phyloP scores from a whole-genome alignment of 2,329 filamentous ascomycete species.

The Colletotrichum gigasporum region DNA sequence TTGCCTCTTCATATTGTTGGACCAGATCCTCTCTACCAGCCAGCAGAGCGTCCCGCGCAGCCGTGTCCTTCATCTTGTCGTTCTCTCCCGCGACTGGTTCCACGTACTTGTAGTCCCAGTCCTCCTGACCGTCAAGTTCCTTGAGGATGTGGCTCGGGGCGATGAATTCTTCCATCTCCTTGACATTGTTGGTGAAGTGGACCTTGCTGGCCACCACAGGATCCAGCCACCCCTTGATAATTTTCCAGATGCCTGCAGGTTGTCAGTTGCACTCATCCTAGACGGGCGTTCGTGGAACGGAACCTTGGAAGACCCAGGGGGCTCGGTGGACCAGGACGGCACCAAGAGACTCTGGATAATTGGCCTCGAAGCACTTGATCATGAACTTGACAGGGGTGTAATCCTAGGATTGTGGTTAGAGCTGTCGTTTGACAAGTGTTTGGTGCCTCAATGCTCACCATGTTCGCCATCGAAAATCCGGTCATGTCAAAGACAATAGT shows the following conservation, averaged over 20 bases:
- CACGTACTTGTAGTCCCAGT: conserved; percentile 84
- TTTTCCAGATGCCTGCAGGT: conserved; percentile 85
- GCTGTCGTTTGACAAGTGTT: neutral
- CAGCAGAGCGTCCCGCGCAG: conserved; percentile 70
- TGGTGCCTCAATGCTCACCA: conserved; percentile 63
- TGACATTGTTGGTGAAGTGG: conserved; percentile 85
- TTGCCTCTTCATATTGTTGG: conserved; percentile 77
- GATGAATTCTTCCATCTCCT: conserved; percentile 84
- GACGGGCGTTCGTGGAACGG: conserved; percentile 39
- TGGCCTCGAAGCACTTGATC: conserved; percentile 99
- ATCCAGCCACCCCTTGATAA: conserved; percentile 96
- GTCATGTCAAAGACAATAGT: conserved; percentile 97
- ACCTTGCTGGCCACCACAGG: conserved; percentile 95
- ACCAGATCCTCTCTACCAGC: conserved; percentile 72
- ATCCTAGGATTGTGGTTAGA: conserved; percentile 63
- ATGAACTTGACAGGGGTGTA: conserved; percentile 98
- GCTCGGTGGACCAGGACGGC: conserved; percentile 93
- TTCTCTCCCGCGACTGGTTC: conserved; percentile 85
- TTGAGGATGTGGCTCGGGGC: conserved; percentile 75
- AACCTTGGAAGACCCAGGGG: conserved; percentile 95
- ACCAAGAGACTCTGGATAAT: conserved; percentile 94
- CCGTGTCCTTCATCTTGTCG: conserved; percentile 72
- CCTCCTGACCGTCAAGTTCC: conserved; percentile 86
- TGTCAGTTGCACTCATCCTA: neutral
- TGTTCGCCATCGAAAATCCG: conserved; percentile 91